A percentile compares a stretch with the other conserved stretches of the same genome.
phyloP scores from a whole-genome alignment of 2,329 filamentous ascomycete species.

The Pyrenochaeta sp. region DNA sequence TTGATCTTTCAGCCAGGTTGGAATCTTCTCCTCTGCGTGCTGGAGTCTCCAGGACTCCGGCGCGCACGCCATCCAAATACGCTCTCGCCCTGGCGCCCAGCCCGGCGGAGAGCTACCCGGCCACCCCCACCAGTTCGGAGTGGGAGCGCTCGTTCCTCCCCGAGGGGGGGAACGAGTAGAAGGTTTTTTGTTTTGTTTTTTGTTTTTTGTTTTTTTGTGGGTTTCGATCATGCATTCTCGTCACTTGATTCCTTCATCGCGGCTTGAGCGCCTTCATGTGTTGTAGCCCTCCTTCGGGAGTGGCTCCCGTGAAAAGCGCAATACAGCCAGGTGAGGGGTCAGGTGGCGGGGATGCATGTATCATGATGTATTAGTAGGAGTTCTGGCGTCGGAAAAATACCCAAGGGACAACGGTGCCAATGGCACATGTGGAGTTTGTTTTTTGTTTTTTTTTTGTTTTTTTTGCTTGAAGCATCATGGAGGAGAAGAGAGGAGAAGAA shows the following conservation, averaged over 20 bases:
- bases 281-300: constrained; percentile 22
- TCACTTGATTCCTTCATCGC: constrained; percentile 10
- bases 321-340: constrained; percentile 23
- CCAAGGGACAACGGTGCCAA: too few relatives aligned
- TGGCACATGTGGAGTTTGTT: too few relatives aligned
- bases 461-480: too few relatives aligned
- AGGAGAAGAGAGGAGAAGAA: too few relatives aligned
- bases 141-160: constrained; percentile 36
- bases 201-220: constrained; percentile 6
- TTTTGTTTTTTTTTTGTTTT: background rate
- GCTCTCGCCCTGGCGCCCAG: constrained; percentile 26
- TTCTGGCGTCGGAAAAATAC: too few relatives aligned
- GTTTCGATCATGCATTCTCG: constrained; percentile 2
- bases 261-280: constrained; percentile 26
- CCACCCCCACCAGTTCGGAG: constrained; percentile 36
- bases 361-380: background rate
- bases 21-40: constrained; percentile 27
- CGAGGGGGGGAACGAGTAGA: constrained; percentile 42
- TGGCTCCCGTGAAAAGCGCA: constrained; percentile 26
- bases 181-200: constrained; percentile 14
- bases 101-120: constrained; percentile 32
- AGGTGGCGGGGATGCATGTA: background rate
- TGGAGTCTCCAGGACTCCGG: constrained; percentile 40
- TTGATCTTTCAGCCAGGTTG: constrained; percentile 35
- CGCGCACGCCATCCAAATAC: constrained; percentile 40